phyloP scores from a whole-genome alignment of 257 asterid species.

The Echites panduratus region DNA sequence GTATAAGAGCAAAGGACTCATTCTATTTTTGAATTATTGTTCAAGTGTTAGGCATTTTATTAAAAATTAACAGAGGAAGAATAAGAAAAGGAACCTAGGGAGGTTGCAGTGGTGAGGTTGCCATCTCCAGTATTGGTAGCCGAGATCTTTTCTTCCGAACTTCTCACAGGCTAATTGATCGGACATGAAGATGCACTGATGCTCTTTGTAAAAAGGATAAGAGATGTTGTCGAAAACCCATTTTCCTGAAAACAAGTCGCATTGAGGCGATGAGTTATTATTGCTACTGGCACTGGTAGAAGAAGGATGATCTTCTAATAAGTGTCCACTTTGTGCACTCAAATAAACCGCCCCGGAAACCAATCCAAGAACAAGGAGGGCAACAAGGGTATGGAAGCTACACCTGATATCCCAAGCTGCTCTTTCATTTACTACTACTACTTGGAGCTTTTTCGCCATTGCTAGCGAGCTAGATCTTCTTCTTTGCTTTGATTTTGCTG shows the following conservation, averaged over 20 bases:
- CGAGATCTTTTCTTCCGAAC: constrained; percentile 59
- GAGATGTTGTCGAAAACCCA: constrained; percentile 51
- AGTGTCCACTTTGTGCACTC: constrained; percentile 48
- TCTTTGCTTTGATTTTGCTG: neutral
- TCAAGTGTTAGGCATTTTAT: no score
- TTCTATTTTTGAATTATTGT: no score
- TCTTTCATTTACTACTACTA: constrained; percentile 14
- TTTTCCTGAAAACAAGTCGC: constrained; percentile 55
- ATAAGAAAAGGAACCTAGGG: constrained; percentile 38
- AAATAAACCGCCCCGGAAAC: constrained; percentile 54
- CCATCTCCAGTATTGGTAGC: constrained; percentile 73
- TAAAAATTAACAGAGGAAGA: no score
- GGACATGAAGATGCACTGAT: constrained; percentile 58
- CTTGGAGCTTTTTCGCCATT: constrained; percentile 26
- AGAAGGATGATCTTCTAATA: constrained; percentile 14
- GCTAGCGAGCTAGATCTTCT: neutral
- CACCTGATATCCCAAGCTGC: constrained; percentile 47
- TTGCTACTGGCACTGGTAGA: neutral
- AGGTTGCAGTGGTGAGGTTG: constrained; percentile 62
- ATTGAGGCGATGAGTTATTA: constrained; percentile 15
- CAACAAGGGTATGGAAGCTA: constrained; percentile 51
- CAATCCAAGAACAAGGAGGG: constrained; percentile 38
- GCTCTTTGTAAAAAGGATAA: constrained; percentile 57
- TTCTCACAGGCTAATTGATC: constrained; percentile 44
- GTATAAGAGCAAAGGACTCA: no score